Conservation (phyloP, 2,329 filamentous ascomycete genomes). For the Aspergillus udagawae region DNA sequence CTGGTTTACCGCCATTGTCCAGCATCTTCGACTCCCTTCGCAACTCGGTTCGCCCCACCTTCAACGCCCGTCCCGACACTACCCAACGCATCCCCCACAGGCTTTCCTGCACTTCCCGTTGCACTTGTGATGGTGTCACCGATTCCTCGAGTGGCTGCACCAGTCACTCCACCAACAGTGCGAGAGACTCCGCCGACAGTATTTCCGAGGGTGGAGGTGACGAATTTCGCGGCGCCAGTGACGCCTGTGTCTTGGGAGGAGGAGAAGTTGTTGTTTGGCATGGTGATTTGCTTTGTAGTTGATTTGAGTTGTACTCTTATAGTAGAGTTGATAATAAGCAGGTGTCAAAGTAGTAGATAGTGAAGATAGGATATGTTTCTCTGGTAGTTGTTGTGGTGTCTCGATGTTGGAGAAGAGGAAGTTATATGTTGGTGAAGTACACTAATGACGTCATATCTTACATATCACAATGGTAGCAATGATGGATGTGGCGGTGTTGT, state of each 20-base stretch:
- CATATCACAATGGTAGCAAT: neutral
- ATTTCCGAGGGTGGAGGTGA: slow-evolving; percentile 54
- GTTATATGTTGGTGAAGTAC: neutral
- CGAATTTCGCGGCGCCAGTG: slow-evolving; percentile 52
- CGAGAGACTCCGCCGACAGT: slow-evolving; percentile 52
- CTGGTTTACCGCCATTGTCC: slow-evolving; percentile 48
- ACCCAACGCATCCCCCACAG: slow-evolving; percentile 54
- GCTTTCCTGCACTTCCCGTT: slow-evolving; percentile 52
- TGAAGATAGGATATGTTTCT: neutral
- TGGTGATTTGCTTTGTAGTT: neutral
- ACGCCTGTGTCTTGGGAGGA: slow-evolving; percentile 37
- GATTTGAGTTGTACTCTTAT: neutral
- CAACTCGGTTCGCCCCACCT: slow-evolving; percentile 47
- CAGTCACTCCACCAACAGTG: slow-evolving; percentile 52
- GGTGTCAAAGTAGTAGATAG: neutral
- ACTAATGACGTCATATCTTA: neutral
- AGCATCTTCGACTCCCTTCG: slow-evolving; percentile 55
- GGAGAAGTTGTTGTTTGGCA: slow-evolving; percentile 26
- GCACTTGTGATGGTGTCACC: slow-evolving; percentile 54
- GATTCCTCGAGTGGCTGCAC: slow-evolving; percentile 55
- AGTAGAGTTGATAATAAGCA: neutral
- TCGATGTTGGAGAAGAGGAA: neutral
- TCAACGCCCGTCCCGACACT: slow-evolving; percentile 53
- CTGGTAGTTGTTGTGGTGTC: neutral
- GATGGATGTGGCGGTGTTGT: neutral